Evolutionary conservation across 1,284 basidiomycete genomes (phyloP).

Genomic region (Taiwanofungus camphoratus): DNA sequence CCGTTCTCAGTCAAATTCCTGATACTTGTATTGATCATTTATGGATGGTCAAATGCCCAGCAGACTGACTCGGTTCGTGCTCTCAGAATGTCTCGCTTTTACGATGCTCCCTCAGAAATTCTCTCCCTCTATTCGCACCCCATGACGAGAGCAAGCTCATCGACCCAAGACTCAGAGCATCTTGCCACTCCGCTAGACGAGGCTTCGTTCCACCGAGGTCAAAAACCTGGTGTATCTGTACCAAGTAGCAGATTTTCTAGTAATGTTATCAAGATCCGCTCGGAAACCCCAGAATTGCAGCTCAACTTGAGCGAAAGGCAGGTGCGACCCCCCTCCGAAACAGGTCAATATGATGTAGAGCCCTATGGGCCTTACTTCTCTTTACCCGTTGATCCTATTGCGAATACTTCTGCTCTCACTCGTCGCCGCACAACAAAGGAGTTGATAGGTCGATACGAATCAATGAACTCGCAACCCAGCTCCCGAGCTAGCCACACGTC

Average conservation of each 20-base stretch:
- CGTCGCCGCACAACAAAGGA: constrained; percentile 31
- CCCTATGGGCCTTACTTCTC: constrained; percentile 27
- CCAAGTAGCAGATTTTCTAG: constrained; percentile 4
- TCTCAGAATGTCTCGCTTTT: constrained; percentile 11
- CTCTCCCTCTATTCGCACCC: constrained; percentile 22
- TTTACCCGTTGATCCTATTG: constrained; percentile 12
- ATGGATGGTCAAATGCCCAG: too few species aligned
- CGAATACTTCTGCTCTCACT: constrained; percentile 4
- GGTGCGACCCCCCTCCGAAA: constrained; percentile 2
- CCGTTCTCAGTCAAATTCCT: too few species aligned
- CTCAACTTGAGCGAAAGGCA: constrained; percentile 1
- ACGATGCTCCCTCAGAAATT: constrained; percentile 20
- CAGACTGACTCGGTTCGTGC: too few species aligned
- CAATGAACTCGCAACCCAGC: constrained; percentile 10
- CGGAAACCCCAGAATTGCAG: constrained; percentile 5
- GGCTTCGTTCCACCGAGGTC: neutral
- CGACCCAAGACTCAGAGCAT: constrained; percentile 13
- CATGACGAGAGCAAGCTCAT: constrained; percentile 17
- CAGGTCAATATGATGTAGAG: constrained; percentile 7
- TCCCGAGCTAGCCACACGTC: constrained; percentile 3
- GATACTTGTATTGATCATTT: too few species aligned
- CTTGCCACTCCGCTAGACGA: constrained; percentile 21
- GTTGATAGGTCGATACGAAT: constrained; percentile 31
- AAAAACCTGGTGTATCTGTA: constrained; percentile 3
- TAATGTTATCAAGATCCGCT: constrained; percentile 10